Base-by-base conservation (phyloP, 169 alveolate genomes). In the Condylostoma magnum region DNA sequence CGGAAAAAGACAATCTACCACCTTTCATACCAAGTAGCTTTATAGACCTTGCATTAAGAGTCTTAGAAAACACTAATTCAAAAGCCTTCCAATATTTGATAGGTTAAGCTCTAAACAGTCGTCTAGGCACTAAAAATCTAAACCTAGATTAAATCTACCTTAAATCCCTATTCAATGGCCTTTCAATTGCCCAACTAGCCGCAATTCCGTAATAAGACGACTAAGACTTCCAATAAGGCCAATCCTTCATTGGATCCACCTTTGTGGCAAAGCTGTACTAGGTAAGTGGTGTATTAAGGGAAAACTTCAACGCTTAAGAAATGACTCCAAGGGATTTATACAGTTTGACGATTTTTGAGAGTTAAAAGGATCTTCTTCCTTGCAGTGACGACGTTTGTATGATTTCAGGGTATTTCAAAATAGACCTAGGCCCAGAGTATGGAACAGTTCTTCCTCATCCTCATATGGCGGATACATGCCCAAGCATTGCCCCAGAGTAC, bases 231-330 rank as follows among this genome's bases (percentile, higher is more conserved):
- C 46, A 77, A 38, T 93, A 92, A 77, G 95, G 95, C 37, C 69
- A 56, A 36, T 69, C 83, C 46, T 85, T 76, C 65, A 95, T 92
- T 22, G 89, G 96, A 76, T 80, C 90, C 46, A 80, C 91, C 15
- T 92, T 86, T 65, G 92, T 85, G 36, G 65, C 75, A 18, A 94
- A 83, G 4, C 54, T 80, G 10, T 89, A 70, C 57, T 87, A 87
- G 55, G 91, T 83, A 18, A 94, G 93, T 22, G 96, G 96, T 15
- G 57, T 91, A 15, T 85, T 91, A 53, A 94, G 84, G 6, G 82
- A 74, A 44, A 84, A 78, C n/a, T 52, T 91, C 20, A 46, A 77
- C 18, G 89, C 92, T 12, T 44, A 44, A 33, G 94, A 89, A 83
- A 81, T 77, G 65, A 76, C 93, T 15, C 96, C 96, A 4, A 85